These are phyloP conservation scores for Gracilaria gracilis DNA, from an alignment of 23 red algal species.

Conservation along the genomic window DNA sequence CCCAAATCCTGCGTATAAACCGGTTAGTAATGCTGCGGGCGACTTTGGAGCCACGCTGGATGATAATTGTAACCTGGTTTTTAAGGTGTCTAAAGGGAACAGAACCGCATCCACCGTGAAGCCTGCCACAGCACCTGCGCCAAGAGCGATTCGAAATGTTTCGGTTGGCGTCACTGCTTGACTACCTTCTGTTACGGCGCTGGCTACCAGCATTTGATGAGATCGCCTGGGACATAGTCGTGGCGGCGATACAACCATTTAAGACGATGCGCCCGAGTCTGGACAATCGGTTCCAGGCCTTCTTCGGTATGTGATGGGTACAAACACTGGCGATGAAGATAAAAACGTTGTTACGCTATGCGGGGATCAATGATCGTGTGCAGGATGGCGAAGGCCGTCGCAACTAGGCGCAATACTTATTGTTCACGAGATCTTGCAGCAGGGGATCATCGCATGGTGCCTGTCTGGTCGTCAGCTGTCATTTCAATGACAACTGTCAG, in stretches of 20 bases:
- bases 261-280: background rate
- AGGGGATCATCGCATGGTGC: background rate
- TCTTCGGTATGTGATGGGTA: background rate
- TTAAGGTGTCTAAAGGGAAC: conserved; percentile 98
- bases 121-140: conserved; percentile 88
- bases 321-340: background rate
- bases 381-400: too few species aligned
- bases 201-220: background rate
- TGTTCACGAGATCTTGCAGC: background rate
- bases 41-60: conserved; percentile 24
- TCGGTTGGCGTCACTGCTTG: background rate
- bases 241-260: background rate
- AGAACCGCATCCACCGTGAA: conserved; percentile 89
- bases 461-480: background rate
- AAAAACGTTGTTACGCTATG: background rate
- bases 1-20: conserved; percentile 87
- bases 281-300: background rate
- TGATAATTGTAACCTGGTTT: conserved; percentile 87
- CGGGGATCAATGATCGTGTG: too few species aligned
- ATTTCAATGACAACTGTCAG: conserved; percentile 4
- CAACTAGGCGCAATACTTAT: too few species aligned
- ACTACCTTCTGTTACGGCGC: background rate
- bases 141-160: conserved; percentile 79
- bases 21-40: conserved; percentile 59
- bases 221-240: background rate